Percentiles rank a stretch among this genome's conserved stretches.
phyloP scores from a whole-genome alignment of 73 alveolate genomes.

The Stentor roeselii region DNA sequence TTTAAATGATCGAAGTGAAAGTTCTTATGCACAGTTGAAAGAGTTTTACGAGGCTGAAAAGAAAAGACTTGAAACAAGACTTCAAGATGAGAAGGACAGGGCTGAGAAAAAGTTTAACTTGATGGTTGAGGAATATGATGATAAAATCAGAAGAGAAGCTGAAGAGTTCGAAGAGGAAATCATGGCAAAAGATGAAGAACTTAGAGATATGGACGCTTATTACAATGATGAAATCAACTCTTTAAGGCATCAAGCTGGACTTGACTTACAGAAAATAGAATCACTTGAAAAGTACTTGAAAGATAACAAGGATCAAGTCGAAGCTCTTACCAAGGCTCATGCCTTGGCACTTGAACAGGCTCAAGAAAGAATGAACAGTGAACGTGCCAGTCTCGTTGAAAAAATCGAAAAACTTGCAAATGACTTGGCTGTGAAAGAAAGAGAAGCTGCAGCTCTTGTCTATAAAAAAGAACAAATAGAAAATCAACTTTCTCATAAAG shows the following conservation, averaged over 20 bases:
- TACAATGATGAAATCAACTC: not conserved
- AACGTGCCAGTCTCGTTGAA: conserved; percentile 54
- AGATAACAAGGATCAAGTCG: conserved; percentile 3
- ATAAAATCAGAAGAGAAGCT: conserved; percentile 38
- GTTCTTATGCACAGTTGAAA: conserved; percentile 59
- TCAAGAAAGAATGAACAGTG: conserved; percentile 20
- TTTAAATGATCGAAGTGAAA: conserved; percentile 40
- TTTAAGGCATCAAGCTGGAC: conserved; percentile 16
- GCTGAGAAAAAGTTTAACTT: conserved; percentile 22
- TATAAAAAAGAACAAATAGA: conserved; percentile 69
- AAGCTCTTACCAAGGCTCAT: conserved; percentile 24
- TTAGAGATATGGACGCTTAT: not conserved
- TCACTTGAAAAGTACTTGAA: conserved; percentile 17
- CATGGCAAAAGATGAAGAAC: not conserved
- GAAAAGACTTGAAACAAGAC: conserved; percentile 66
- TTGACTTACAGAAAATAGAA: conserved; percentile 11
- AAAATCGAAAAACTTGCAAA: conserved; percentile 58
- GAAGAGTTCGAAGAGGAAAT: conserved; percentile 43
- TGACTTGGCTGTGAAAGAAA: conserved; percentile 56
- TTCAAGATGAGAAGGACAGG: conserved; percentile 59
- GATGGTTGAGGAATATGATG: conserved; percentile 51
- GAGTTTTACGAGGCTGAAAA: conserved; percentile 67
- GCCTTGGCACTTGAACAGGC: conserved; percentile 3
- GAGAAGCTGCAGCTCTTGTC: conserved; percentile 58
- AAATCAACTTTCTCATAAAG: conserved; percentile 78